phyloP scores from a whole-genome alignment of 2,329 filamentous ascomycete species.

The Paraphoma sp. region DNA sequence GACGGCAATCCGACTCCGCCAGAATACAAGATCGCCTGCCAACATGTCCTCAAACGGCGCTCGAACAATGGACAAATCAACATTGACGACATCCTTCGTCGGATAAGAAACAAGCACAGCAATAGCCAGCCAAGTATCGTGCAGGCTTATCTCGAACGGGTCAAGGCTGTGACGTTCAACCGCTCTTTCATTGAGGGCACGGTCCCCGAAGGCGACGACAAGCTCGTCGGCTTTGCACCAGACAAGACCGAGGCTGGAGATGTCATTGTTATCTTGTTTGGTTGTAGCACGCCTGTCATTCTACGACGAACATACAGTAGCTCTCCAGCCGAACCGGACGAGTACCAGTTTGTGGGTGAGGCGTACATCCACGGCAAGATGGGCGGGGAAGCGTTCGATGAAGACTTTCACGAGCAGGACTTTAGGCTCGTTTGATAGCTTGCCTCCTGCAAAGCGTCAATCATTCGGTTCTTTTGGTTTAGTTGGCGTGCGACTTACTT shows the following conservation, averaged over 20 bases:
- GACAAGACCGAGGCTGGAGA: slow-evolving; percentile 3
- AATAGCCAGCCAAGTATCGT: not conserved
- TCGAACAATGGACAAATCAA: slow-evolving; percentile 3
- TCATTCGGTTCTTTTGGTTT: too few species aligned
- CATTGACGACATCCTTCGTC: not conserved
- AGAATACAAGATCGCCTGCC: not conserved
- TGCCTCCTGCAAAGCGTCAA: too few species aligned
- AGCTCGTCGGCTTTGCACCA: slow-evolving; percentile 8
- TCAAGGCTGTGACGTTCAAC: slow-evolving; percentile 9
- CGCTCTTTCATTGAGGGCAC: slow-evolving; percentile 7
- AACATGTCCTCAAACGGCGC: not conserved
- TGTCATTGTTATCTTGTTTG: slow-evolving; percentile 9
- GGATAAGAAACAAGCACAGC: not conserved
- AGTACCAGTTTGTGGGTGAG: slow-evolving; percentile 7
- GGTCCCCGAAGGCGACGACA: not conserved
- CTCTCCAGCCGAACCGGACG: not conserved
- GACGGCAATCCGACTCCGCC: not conserved
- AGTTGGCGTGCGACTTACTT: too few species aligned
- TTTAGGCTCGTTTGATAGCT: not conserved
- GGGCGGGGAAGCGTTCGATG: slow-evolving; percentile 12
- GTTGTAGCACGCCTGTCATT: slow-evolving; percentile 12
- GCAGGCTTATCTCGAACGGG: slow-evolving; percentile 6
- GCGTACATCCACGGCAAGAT: slow-evolving; percentile 13
- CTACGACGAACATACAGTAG: not conserved
- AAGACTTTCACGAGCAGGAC: not conserved